phyloP scores from a whole-genome alignment of 352 stramenopile genomes.

The Globisporangium canariense region DNA sequence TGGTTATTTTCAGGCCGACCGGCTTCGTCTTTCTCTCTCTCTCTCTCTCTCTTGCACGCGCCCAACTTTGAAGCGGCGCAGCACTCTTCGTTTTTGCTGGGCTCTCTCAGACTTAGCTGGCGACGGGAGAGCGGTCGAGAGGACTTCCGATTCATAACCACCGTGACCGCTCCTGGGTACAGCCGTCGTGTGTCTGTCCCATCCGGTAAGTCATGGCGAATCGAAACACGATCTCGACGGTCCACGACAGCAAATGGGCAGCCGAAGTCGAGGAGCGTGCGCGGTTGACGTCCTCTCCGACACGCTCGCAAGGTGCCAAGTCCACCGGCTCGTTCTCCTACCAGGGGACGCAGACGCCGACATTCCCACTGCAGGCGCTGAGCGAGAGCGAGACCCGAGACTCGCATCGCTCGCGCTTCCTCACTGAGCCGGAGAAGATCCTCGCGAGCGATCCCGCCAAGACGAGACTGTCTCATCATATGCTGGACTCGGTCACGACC shows the following conservation, averaged over 20 bases:
- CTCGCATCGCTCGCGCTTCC: conserved; percentile 28
- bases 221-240: conserved; percentile 2
- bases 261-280: conserved; percentile 10
- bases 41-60: not conserved
- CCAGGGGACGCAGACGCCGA: conserved; percentile 11
- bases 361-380: conserved; percentile 6
- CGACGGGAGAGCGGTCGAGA: not conserved
- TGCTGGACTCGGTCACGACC: conserved; percentile 29
- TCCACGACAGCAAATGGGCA: conserved; percentile 8
- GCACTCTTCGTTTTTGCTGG: conserved; percentile 8
- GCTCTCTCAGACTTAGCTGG: not conserved
- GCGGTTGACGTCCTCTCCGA: conserved; percentile 12
- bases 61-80: not conserved
- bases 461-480: conserved; percentile 34
- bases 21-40: not conserved
- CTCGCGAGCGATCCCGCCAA: conserved; percentile 28
- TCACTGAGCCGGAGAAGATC: conserved; percentile 35
- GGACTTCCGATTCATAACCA: not conserved
- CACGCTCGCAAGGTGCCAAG: conserved; percentile 11
- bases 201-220: not conserved
- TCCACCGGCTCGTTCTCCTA: conserved; percentile 17
- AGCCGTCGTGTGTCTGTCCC: not conserved
- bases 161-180: not conserved
- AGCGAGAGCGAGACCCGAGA: conserved; percentile 5
- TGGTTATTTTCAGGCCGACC: conserved; percentile 7